Evolutionary conservation across 129 eudicot species (phyloP), one percentile per base, ranked within the genome.

Genomic region (Arctium lappa): DNA sequence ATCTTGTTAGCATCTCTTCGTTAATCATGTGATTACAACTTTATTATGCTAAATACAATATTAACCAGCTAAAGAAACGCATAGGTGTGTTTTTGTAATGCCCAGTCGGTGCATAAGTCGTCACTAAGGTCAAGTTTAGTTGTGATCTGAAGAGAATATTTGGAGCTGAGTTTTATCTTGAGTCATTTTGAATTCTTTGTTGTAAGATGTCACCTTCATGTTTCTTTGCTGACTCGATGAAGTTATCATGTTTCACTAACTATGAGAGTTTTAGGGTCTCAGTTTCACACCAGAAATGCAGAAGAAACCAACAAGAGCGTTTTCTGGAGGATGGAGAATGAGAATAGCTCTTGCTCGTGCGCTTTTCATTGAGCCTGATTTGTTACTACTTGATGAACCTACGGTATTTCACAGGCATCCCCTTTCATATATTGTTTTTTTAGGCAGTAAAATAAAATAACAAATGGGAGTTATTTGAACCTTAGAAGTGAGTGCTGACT

Each of bases 311-410:
- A 96, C 99, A 65, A 90, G 86, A 86, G 89, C 98, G 53, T 96
- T 96, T 86, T 96, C 99, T 72, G 99, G 99, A 82, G 99, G 99
- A 77, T 96, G 99, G 99, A 88, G 99, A 77, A 96, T 96, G 99
- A 89, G 99, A 81, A 90, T 96, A 81, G 99, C 99, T 77, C 98
- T 96, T 83, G 99, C 99, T 74, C 97, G 99, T 73, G 98, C 99
- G 31, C 90, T 96, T 79, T 96, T 96, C 81, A 90, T 96, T 80
- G 98, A 93, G 88, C 99, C 99, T 40, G 98, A 93, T 91, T 72
- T 96, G 48, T 85, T 96, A 80, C 88, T 96, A 60, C 98, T 96
- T 68, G 98, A 96, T 90, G 99, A 96, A 84, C 99, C 99, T 32
- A 96, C 99, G 76, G 99, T 95, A 81, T 50, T 90, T 42, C 76